phyloP scores from a whole-genome alignment of 352 stramenopile genomes.

The Globisporangium radiosum region DNA sequence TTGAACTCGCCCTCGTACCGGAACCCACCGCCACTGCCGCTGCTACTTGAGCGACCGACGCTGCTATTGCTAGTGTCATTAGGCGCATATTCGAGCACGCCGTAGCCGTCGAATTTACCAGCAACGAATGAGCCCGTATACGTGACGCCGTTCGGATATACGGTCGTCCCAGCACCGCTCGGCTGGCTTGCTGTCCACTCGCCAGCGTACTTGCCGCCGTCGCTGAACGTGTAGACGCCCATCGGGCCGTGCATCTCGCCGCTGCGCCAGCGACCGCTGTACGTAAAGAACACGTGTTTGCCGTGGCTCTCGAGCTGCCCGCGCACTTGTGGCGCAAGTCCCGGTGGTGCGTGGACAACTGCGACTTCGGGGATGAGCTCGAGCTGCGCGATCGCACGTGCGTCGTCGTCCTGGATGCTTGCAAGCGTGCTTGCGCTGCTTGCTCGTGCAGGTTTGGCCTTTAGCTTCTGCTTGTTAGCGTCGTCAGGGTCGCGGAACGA shows the following conservation, averaged over 20 bases:
- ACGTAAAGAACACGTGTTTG: constrained; percentile 59
- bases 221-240: constrained; percentile 63
- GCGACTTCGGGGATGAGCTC: constrained; percentile 43
- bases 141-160: constrained; percentile 67
- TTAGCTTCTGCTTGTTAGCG: no score
- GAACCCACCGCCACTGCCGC: constrained; percentile 17
- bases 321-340: constrained; percentile 49
- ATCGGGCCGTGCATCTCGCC: constrained; percentile 60
- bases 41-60: background rate
- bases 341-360: constrained; percentile 30
- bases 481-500: constrained; percentile 38
- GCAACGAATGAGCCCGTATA: constrained; percentile 51
- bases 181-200: constrained; percentile 35
- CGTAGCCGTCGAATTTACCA: constrained; percentile 59
- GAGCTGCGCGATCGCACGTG: constrained; percentile 22
- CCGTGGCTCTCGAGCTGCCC: constrained; percentile 58
- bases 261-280: constrained; percentile 61
- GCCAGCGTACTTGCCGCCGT: constrained; percentile 64
- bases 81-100: constrained; percentile 43
- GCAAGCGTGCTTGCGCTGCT: constrained; percentile 17
- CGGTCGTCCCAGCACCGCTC: constrained; percentile 35
- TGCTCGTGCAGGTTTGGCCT: background rate
- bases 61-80: background rate
- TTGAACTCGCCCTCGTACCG: constrained; percentile 60
- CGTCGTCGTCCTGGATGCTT: constrained; percentile 27